Evolutionary conservation across 2,329 filamentous ascomycete species (phyloP).

Genomic region (Hypoxylon sp.): DNA sequence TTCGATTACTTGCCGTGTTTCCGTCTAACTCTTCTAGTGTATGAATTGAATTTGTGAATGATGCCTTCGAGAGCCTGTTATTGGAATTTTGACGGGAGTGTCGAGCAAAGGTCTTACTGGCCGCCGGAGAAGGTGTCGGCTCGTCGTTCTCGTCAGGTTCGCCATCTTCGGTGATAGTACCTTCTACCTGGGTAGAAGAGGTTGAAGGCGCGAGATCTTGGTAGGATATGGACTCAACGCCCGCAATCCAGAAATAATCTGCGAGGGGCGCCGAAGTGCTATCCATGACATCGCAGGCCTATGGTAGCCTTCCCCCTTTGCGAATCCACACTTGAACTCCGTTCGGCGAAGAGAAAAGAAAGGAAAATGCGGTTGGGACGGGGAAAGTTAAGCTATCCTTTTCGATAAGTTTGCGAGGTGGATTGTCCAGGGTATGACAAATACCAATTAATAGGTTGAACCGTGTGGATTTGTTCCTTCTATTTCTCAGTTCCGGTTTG

Average conservation of each 20-base stretch:
- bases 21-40: slow-evolving; percentile 67
- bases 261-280: slow-evolving; percentile 70
- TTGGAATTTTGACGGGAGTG: slow-evolving; percentile 70
- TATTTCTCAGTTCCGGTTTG: slow-evolving; percentile 29
- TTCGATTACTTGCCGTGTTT: slow-evolving; percentile 69
- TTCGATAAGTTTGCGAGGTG: slow-evolving; percentile 25
- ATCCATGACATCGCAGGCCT: slow-evolving; percentile 60
- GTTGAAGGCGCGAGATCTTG: slow-evolving; percentile 58
- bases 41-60: slow-evolving; percentile 60
- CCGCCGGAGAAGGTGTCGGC: slow-evolving; percentile 40
- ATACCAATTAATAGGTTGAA: slow-evolving; percentile 24
- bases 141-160: slow-evolving; percentile 59
- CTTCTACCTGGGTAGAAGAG: slow-evolving; percentile 57
- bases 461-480: slow-evolving; percentile 28
- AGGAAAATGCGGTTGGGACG: slow-evolving; percentile 21
- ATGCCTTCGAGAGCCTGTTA: slow-evolving; percentile 64
- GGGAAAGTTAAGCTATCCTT: slow-evolving; percentile 17
- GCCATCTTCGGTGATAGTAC: slow-evolving; percentile 70
- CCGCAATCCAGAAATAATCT: slow-evolving; percentile 81
- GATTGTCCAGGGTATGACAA: slow-evolving; percentile 14
- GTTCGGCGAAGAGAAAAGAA: slow-evolving; percentile 19
- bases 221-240: slow-evolving; percentile 73
- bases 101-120: slow-evolving; percentile 55
- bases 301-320: slow-evolving; percentile 29
- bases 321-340: slow-evolving; percentile 17